phyloP scores from a whole-genome alignment of 352 stramenopile species.

The Thraustochytrium aureum region DNA sequence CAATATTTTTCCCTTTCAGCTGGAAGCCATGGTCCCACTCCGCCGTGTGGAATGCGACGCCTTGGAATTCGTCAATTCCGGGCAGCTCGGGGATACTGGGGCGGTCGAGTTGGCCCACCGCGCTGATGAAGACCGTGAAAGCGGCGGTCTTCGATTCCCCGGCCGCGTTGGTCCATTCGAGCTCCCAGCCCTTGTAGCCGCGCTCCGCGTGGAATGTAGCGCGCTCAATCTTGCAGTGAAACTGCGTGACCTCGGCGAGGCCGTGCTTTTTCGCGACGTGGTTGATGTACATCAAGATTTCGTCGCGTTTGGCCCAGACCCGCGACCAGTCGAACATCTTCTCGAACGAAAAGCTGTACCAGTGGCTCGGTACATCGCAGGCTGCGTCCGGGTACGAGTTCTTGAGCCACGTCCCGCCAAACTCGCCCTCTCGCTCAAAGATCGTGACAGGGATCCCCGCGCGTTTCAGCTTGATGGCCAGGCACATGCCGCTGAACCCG shows the following conservation, averaged over 20 bases:
- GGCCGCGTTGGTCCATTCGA: not conserved
- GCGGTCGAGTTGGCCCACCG: conserved; percentile 32
- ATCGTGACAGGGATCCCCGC: conserved; percentile 50
- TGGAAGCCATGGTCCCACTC: conserved; percentile 26
- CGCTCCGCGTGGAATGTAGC: not conserved
- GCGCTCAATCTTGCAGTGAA: not conserved
- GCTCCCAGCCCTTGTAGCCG: conserved; percentile 14
- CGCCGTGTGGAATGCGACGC: conserved; percentile 32
- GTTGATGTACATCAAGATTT: conserved; percentile 47
- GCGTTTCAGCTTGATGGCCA: conserved; percentile 51
- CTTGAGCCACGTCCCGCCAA: conserved; percentile 48
- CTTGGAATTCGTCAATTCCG: conserved; percentile 45
- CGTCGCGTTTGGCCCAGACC: conserved; percentile 44
- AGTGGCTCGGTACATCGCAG: conserved; percentile 34
- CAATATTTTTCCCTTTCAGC: conserved; percentile 30
- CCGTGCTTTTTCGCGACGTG: conserved; percentile 38
- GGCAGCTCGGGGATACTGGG: conserved; percentile 37
- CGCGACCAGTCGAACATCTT: conserved; percentile 9
- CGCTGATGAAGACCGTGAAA: conserved; percentile 36
- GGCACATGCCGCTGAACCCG: conserved; percentile 47
- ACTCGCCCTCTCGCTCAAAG: conserved; percentile 29
- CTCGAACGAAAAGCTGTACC: conserved; percentile 53
- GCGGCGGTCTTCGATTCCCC: not conserved
- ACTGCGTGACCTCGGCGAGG: conserved; percentile 17
- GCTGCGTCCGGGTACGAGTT: conserved; percentile 48